phyloP scores from a whole-genome alignment of 2,329 filamentous ascomycete species.

The Pseudopithomyces maydicus region DNA sequence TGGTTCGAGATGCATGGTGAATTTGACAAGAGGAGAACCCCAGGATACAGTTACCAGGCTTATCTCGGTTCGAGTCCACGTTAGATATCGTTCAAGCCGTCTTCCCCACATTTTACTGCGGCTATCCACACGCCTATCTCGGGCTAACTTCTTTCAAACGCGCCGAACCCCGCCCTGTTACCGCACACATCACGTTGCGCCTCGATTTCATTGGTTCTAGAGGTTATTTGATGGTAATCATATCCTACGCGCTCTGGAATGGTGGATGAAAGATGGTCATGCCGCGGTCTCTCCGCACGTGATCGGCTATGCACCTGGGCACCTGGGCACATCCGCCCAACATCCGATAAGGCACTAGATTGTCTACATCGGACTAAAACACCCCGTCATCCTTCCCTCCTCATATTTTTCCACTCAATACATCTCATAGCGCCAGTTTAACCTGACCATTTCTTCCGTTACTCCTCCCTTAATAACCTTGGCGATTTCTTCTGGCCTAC shows the following conservation, averaged over 20 bases:
- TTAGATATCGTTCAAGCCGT: not conserved
- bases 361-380: no score
- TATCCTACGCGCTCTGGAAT: not conserved
- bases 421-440: conserved; percentile 30
- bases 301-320: no score
- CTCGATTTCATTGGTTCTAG: not conserved
- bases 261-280: no score
- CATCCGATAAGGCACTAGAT: no score
- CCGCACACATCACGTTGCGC: not conserved
- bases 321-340: no score
- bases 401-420: conserved; percentile 10
- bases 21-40: not conserved
- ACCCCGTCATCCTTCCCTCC: no score
- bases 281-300: no score
- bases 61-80: no score
- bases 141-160: no score
- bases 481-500: conserved; percentile 21
- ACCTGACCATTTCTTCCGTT: conserved; percentile 25
- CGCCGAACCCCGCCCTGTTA: not conserved
- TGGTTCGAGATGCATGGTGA: conserved; percentile 1
- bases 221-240: not conserved
- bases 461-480: conserved; percentile 29
- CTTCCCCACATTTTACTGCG: not conserved
- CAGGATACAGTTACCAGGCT: not conserved
- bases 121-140: not conserved